These are phyloP conservation scores for Lichina pygmaea DNA, from an alignment of 495 filamentous ascomycete genomes.

Conservation along the genomic window DNA sequence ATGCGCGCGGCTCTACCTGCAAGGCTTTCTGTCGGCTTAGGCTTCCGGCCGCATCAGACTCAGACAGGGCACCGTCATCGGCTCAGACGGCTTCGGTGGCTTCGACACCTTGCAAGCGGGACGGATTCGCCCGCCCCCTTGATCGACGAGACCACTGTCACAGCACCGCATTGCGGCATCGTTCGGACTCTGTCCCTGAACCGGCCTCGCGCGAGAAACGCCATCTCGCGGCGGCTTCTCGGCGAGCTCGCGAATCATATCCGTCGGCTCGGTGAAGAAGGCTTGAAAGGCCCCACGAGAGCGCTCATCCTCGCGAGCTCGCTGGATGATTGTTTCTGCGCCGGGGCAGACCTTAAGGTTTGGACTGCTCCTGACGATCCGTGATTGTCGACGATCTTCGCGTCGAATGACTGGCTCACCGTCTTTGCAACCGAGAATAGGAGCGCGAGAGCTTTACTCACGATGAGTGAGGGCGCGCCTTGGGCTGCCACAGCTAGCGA, in stretches of 20 bases:
- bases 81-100: too few relatives aligned
- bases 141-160: constrained; percentile 42
- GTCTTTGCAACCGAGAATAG: not conserved
- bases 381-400: not conserved
- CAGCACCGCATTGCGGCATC: constrained; percentile 54
- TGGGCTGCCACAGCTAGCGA: not conserved
- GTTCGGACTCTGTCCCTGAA: constrained; percentile 76
- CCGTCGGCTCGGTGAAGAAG: constrained; percentile 36
- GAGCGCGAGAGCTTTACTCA: constrained; percentile 1
- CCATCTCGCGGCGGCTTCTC: constrained; percentile 58
- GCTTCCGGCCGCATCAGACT: too few relatives aligned
- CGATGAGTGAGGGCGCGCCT: not conserved
- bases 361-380: not conserved
- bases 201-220: constrained; percentile 61
- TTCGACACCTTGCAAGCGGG: too few relatives aligned
- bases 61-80: too few relatives aligned
- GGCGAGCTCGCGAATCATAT: constrained; percentile 41
- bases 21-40: too few relatives aligned
- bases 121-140: constrained; percentile 7
- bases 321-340: constrained; percentile 62
- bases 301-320: constrained; percentile 58
- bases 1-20: too few relatives aligned
- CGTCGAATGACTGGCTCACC: not conserved
- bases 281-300: constrained; percentile 34
- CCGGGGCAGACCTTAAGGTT: constrained; percentile 69